Base-by-base conservation (phyloP, 768 basidiomycete genomes). In the Sistotremastrum suecicum region DNA sequence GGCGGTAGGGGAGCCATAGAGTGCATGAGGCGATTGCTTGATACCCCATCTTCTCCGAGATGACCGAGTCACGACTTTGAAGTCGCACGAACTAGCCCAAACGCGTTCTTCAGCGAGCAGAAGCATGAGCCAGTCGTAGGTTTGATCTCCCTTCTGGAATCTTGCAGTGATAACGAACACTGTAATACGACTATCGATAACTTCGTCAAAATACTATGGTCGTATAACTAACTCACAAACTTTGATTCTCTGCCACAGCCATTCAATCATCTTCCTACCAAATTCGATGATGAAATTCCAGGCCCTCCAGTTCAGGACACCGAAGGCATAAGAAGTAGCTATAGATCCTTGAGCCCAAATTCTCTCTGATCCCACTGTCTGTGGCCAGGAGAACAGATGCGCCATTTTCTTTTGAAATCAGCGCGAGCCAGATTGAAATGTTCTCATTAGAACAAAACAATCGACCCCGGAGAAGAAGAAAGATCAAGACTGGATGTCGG, bases 121-220 rank as follows among this genome's bases (percentile, higher is more conserved):
- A 33, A 87, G 71, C 83, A 88, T 88, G 44, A 89, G 71, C 85
- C 85, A 89, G 63, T 89, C 85, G 54, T 87, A 89, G 3, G 85
- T 84, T 51, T 83, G 83, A 58, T 89, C 86, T 61, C 89, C 86
- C 64, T 89, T 86, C 51, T 77, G 82, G 67, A 89, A 89, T 62
- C 88, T 83, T 6, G 86, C 86, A 11, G 86, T 89, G 43, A 89
- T 75, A 75, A 88, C 89, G 71, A 83, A 83, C 0, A 80, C 80
- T 82, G 59, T 2, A 8, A 20, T 20, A 20, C 20, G 20, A 20
- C 70, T 73, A 48, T 20, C 45, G 3, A 41, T 29, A 39, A 41
- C 34, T 5, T 5, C 2, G 2, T 20, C 2, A 1, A 2, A 20
- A 2, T 2, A 20, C 9, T 41, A 9, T 12, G 7, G 9, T 20